Evolutionary conservation across 2,329 filamentous ascomycete species (phyloP), one percentile per base, ranked within the genome.

Genomic region (Arthrobotrys iridis): DNA sequence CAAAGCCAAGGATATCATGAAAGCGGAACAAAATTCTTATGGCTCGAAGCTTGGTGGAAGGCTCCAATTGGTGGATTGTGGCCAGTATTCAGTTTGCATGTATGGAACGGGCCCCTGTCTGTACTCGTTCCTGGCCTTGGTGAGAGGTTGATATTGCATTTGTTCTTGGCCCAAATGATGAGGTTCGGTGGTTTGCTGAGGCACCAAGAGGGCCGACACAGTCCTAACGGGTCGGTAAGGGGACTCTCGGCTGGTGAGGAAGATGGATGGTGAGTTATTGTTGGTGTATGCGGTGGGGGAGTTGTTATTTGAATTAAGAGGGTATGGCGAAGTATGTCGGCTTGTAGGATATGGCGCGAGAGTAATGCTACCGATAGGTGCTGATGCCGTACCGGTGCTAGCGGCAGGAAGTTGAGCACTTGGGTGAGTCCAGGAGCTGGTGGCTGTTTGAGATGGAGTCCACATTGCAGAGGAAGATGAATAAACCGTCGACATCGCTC

Each of bases 161-260:
- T 93, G 87, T 74, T 88, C 86, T 60, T 91, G 88, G 52, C 86
- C 83, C 63, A 85, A 84, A 83, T 81, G 87, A 80, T 91, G 84
- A 77, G 90, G 86, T 80, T 93, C 90, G 78, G 91, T 87, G 77
- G 92, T 92, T 6, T 89, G 86, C 22, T 92, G 91, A 0, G 93
- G 91, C 71, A 95, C 93, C 28, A 97, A 85, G n/a, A 98, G 87
- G 0, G 93, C 96, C 78, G 95, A 93, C 72, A 97, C 92, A 75
- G 92, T 88, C 62, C 93, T 91, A 40, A 97, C 90, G 0, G 94
- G 94, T 77, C 93, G 91, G 83, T 98, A 98, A 2, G 95, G 95
- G 65, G 94, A 98, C 77, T 91, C 90, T 67, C 95, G 88, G 81
- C 97, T 92, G 80, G 92, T 91, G 37, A 97, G 85, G 82, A 96